A percentile compares a stretch with the other conserved stretches of the same genome.
Conservation (phyloP, 805 yeast genomes). For the Priceomyces carsonii region DNA sequence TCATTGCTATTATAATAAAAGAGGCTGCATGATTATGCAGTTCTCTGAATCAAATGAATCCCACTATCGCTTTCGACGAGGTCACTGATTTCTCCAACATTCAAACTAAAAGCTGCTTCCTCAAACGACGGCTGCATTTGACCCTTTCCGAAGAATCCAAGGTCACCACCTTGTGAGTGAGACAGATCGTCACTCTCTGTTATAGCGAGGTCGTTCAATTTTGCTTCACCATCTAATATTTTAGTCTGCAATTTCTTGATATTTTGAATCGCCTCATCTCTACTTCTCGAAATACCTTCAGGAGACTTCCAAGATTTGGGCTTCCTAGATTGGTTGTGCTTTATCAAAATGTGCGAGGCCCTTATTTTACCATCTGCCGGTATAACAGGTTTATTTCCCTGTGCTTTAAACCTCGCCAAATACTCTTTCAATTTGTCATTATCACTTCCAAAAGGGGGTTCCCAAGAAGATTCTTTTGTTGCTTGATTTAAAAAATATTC, state of each 20-base stretch:
- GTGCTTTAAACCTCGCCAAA: constrained; percentile 39
- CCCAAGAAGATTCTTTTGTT: constrained; percentile 82
- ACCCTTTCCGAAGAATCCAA: constrained; percentile 85
- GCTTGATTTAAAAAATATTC: constrained; percentile 79
- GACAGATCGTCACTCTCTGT: constrained; percentile 90
- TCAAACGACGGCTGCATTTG: constrained; percentile 97
- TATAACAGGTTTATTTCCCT: constrained; percentile 47
- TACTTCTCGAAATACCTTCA: constrained; percentile 69
- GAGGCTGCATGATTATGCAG: constrained; percentile 55
- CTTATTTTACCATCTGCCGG: constrained; percentile 59
- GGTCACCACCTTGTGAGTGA: constrained; percentile 85
- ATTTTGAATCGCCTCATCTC: constrained; percentile 79
- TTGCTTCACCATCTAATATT: constrained; percentile 62
- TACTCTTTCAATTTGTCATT: constrained; percentile 56
- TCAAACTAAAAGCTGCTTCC: constrained; percentile 76
- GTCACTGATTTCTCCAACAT: constrained; percentile 80
- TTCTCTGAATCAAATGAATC: constrained; percentile 82
- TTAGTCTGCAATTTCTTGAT: constrained; percentile 57
- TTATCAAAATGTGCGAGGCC: constrained; percentile 79
- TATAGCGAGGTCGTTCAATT: constrained; percentile 70
- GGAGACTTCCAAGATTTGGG: constrained; percentile 89
- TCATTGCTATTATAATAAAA: no score
- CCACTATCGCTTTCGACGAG: constrained; percentile 91
- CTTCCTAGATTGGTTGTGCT: constrained; percentile 80
- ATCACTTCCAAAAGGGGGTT: constrained; percentile 85